Evolutionary conservation across 2,329 filamentous ascomycete genomes (phyloP).

Genomic region (Spiromastix sp.): DNA sequence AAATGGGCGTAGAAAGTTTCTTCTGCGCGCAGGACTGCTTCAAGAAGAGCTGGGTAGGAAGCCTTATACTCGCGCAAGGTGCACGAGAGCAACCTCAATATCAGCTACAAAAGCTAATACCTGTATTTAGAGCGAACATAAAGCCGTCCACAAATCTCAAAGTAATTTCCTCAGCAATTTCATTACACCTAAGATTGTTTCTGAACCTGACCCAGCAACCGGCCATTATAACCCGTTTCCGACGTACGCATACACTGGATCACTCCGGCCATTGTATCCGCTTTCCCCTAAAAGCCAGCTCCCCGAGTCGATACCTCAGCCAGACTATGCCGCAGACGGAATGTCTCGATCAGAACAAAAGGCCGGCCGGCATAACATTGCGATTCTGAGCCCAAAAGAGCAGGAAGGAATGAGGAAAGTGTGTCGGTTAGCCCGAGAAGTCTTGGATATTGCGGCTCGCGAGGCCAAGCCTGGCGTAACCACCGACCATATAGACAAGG

Average conservation of each 20-base stretch:
- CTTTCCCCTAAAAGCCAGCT: constrained; percentile 63
- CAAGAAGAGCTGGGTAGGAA: constrained; percentile 89
- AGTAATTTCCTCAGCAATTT: constrained; percentile 63
- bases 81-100: constrained; percentile 10
- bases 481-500: constrained; percentile 87
- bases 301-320: constrained; percentile 68
- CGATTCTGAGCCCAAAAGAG: constrained; percentile 66
- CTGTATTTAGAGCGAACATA: constrained; percentile 60
- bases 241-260: constrained; percentile 69
- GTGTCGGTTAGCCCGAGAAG: constrained; percentile 76
- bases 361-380: constrained; percentile 67
- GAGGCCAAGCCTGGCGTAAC: constrained; percentile 84
- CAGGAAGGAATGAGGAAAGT: constrained; percentile 89
- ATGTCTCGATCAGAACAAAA: constrained; percentile 57
- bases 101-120: background rate
- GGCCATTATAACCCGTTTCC: constrained; percentile 90
- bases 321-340: constrained; percentile 81
- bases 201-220: constrained; percentile 85
- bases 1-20: constrained; percentile 79
- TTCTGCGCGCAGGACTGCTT: constrained; percentile 99
- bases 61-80: constrained; percentile 20
- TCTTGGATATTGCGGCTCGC: constrained; percentile 80
- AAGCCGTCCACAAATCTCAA: constrained; percentile 72
- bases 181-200: constrained; percentile 69
- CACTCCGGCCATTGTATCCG: constrained; percentile 77